Conservation (phyloP, 306 rosid species). For the Phaseolus lunatus region DNA sequence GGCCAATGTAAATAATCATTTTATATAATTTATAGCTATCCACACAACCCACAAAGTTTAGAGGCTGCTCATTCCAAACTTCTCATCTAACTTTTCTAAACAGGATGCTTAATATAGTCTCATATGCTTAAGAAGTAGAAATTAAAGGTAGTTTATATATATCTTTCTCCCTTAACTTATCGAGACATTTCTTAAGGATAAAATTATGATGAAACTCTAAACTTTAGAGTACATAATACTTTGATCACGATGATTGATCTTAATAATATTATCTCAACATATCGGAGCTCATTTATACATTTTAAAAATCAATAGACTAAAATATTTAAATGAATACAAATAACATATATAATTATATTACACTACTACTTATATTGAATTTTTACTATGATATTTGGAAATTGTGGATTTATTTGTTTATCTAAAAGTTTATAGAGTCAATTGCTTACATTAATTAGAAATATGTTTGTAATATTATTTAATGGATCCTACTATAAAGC, state of each 20-base stretch:
- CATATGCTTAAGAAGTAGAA: no score
- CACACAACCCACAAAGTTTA: background rate
- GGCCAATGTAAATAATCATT: constrained; percentile 19
- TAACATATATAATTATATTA: background rate
- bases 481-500: background rate
- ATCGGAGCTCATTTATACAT: no score
- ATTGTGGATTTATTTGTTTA: background rate
- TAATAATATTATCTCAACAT: no score
- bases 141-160: no score
- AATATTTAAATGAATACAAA: background rate
- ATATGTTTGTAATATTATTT: background rate
- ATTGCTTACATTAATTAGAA: background rate
- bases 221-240: no score
- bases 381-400: background rate
- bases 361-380: background rate
- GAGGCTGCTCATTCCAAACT: background rate
- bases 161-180: no score
- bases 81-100: background rate
- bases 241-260: no score
- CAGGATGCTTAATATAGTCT: no score
- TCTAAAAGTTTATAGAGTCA: background rate
- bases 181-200: no score
- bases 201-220: no score
- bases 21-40: constrained; percentile 14
- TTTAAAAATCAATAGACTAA: background rate